Evolutionary conservation across 352 stramenopile genomes (phyloP).

Genomic region (Pythium diclinum): DNA sequence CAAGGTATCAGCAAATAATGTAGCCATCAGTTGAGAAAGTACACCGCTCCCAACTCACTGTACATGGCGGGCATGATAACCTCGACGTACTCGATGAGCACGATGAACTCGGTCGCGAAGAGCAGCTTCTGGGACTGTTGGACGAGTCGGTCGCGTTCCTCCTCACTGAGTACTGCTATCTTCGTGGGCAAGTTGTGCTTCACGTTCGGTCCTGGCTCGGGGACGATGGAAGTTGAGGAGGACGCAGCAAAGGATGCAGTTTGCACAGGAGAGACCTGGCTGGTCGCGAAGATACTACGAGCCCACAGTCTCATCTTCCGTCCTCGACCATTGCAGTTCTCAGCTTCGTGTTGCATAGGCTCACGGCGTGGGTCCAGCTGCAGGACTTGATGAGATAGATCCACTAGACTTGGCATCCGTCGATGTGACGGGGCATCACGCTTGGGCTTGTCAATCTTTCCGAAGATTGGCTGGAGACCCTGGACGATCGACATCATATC

Average conservation of each 20-base stretch:
- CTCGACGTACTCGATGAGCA: slow-evolving; percentile 11
- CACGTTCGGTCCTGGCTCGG: not conserved
- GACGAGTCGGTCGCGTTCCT: not conserved
- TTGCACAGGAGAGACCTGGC: not conserved
- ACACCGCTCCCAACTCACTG: not conserved
- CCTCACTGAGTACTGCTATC: not conserved
- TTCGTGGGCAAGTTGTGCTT: not conserved
- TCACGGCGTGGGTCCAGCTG: not conserved
- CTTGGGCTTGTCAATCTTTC: not conserved
- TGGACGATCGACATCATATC: not conserved
- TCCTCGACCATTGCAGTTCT: not conserved
- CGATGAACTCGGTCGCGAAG: slow-evolving; percentile 31
- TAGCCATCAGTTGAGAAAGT: too few relatives aligned
- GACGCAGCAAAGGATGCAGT: not conserved
- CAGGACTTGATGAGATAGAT: not conserved
- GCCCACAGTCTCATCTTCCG: not conserved
- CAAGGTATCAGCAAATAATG: too few relatives aligned
- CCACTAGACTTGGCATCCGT: not conserved
- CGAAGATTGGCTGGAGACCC: not conserved
- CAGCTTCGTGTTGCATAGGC: not conserved
- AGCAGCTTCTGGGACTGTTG: slow-evolving; percentile 20
- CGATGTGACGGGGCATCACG: not conserved
- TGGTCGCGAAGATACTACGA: not conserved
- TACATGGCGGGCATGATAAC: not conserved
- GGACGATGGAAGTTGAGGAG: not conserved